Evolutionary conservation across 2,329 filamentous ascomycete genomes (phyloP).

Genomic region (Exserohilum turcica): DNA sequence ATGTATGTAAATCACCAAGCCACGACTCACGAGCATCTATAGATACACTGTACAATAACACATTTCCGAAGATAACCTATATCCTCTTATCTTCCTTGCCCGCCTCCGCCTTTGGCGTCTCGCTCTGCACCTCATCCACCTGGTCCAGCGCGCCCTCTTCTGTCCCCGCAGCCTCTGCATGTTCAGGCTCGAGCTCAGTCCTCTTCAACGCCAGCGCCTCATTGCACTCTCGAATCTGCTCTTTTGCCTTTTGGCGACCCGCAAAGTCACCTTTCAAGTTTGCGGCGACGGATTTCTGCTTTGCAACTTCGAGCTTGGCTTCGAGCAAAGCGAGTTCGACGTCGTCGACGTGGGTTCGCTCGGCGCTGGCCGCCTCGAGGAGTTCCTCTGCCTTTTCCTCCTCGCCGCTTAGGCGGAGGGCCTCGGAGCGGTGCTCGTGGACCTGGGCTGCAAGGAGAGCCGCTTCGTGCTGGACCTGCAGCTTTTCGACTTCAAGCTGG

Average conservation of each 20-base stretch:
- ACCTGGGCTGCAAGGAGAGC: conserved; percentile 30
- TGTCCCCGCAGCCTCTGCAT: neutral
- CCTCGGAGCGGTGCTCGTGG: conserved; percentile 29
- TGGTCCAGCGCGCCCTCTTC: neutral
- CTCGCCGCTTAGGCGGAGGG: conserved; percentile 18
- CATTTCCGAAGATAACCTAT: neutral
- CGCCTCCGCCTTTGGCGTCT: neutral
- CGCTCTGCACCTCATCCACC: neutral
- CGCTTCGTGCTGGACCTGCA: conserved; percentile 21
- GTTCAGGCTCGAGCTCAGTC: conserved; percentile 12
- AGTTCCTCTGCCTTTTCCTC: conserved; percentile 13
- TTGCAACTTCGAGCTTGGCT: conserved; percentile 18
- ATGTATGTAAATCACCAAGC: conserved; percentile 12
- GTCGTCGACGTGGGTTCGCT: conserved; percentile 22
- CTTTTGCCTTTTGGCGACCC: conserved; percentile 15
- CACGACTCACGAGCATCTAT: conserved; percentile 19
- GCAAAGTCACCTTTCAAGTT: conserved; percentile 12
- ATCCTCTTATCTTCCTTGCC: conserved; percentile 16
- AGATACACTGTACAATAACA: conserved; percentile 24
- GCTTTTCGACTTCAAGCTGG: conserved; percentile 24
- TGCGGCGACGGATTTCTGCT: conserved; percentile 18
- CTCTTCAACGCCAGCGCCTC: conserved; percentile 16
- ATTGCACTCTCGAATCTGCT: conserved; percentile 12
- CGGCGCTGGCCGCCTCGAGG: conserved; percentile 18
- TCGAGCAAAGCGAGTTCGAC: conserved; percentile 18